Evolutionary conservation across 768 basidiomycete species (phyloP), one percentile per base, ranked within the genome.

Genomic region (Rickenella mellea): DNA sequence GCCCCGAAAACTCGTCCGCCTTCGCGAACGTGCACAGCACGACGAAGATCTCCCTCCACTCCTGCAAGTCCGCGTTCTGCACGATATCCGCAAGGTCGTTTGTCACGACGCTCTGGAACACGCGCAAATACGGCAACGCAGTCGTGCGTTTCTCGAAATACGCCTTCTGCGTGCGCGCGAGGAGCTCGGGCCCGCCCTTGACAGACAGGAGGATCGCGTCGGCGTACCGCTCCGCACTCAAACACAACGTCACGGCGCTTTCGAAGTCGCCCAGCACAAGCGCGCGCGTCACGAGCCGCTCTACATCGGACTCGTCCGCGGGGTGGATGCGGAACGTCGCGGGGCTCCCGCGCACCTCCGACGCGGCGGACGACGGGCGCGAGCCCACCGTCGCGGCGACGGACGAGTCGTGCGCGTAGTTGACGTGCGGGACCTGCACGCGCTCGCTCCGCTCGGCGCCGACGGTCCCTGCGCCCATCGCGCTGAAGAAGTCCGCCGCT

Each of bases 41-140:
- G 27, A 94, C 93, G 51, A 98, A 97, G 40, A 93, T 88, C 61
- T 96, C 94, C 45, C 83, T 78, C 94, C 94, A 98, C 58, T 99
- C 92, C 30, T 78, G 69, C 39, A 98, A 59, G 51, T 98, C 92
- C 19, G 93, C 94, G 52, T 97, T 96, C 60, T 96, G 92, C 7
- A 97, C 93, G 39, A 98, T 80, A 58, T 97, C 96, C 15, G 76
- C 72, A 6, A 98, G 76, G 55, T 98, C 96, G 53, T 91, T 80
- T 27, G 83, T 84, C 45, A 94, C 88, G 50, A 99, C 86, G 10
- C 83, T 87, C 57, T 97, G 90, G 76, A 93, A 89, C 9, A 99
- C 74, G 28, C 96, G 85, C 19, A 98, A 76, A 61, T 94, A 97
- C 0, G 93, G 88, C 3, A 84, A 64, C 1, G 74, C 64, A 7